Base-by-base conservation (phyloP, 495 filamentous ascomycete genomes). In the Cercophora newfieldiana region DNA sequence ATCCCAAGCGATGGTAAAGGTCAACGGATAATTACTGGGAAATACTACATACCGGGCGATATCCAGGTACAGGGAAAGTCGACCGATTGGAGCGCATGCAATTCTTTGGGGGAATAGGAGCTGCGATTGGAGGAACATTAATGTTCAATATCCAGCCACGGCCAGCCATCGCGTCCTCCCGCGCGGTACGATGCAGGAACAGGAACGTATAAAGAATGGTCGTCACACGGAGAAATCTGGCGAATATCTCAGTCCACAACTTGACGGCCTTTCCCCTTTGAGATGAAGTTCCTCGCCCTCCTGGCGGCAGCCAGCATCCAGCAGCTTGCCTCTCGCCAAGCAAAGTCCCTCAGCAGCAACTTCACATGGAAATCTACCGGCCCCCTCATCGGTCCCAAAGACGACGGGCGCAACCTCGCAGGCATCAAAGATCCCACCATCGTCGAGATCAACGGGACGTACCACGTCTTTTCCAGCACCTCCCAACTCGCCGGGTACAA, bases 401-500 rank as follows among this genome's bases (percentile, higher is more conserved):
- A 68, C 26, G 71, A 73, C 58, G 49, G 28, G 7, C 71, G 71
- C 47, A 49, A 65, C 3, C 22, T 71, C 14, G 71, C 71, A 0
- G 69, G 67, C 19, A 68, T 73, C 69, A 73, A 73, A 50, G 69
- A 73, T 56, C 69, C 71, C n/a, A 64, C 58, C 64, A 24, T 71
- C 29, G 60, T 73, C 49, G 25, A 65, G 50, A 61, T 68, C 59
- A 59, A 69, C 61, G 69, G 71, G 24, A 71, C 69, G n/a, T 71
- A 73, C 47, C 71, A 73, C 65, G 71, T 73, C 29, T 73, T 73
- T 18, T 69, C 71, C 59, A 69, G 67, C 57, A 73, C 71, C 1
- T 62, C 67, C 51, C 59, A 71, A 18, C 60, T 56, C 4, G 54
- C 55, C 21, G 67, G 71, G 18, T 73, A 71, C 69, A 71, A 66